A percentile compares a stretch with the other conserved stretches of the same genome.
These are phyloP conservation scores for Conticribra weissflogii DNA, from an alignment of 108 stramenopile species.

Conservation along the genomic window DNA sequence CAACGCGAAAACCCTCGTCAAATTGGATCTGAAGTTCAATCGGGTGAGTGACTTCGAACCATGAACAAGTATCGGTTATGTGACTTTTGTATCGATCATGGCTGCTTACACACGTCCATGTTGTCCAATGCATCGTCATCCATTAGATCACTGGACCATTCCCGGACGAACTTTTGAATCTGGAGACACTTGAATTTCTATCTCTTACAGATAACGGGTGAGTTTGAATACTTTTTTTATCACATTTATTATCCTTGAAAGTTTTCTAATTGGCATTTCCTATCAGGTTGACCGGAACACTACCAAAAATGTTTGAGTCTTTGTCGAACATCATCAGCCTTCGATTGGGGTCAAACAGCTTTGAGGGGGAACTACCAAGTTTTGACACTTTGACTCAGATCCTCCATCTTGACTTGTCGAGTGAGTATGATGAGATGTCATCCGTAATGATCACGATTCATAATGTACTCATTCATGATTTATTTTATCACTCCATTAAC, in stretches of 20 bases:
- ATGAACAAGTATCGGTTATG: neutral
- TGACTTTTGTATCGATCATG: neutral
- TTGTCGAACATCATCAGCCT: slow-evolving; percentile 31
- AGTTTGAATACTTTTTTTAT: neutral
- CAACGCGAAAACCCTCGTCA: slow-evolving; percentile 55
- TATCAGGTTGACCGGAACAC: slow-evolving; percentile 37
- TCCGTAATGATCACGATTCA: too few species aligned
- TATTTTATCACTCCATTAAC: slow-evolving; percentile 30
- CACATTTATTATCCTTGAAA: neutral
- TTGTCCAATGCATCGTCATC: neutral
- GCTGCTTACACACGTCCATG: neutral
- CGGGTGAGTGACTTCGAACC: neutral
- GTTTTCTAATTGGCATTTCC: neutral
- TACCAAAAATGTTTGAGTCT: slow-evolving; percentile 33
- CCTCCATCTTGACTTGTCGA: slow-evolving; percentile 43
- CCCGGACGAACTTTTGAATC: slow-evolving; percentile 54
- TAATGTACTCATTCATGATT: neutral
- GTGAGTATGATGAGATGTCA: slow-evolving; percentile 3
- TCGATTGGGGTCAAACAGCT: slow-evolving; percentile 49
- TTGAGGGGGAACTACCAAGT: slow-evolving; percentile 32
- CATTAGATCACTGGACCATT: slow-evolving; percentile 54
- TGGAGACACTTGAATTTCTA: slow-evolving; percentile 58
- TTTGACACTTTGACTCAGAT: slow-evolving; percentile 39
- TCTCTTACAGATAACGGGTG: slow-evolving; percentile 59
- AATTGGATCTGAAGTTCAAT: slow-evolving; percentile 85